Evolutionary conservation across 768 basidiomycete species (phyloP), one percentile per base, ranked within the genome.

Genomic region (Hydnomerulius pinastri): DNA sequence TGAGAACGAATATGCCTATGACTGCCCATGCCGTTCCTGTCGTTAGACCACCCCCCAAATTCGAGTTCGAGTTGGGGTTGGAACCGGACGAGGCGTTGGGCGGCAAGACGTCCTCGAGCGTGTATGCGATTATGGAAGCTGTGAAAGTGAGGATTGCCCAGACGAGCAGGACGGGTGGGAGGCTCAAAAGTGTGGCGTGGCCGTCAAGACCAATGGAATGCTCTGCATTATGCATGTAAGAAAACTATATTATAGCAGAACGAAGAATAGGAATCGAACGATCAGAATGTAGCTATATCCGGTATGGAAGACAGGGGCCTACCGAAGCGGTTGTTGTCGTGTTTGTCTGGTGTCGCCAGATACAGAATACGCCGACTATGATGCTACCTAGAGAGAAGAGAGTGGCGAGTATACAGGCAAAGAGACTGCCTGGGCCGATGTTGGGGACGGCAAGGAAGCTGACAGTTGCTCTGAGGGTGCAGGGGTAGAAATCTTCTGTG

Each of bases 301-400:
- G 13, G 9, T 33, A 6, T 6, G 12, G n/a, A 13, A 33, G 12
- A 4, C n/a, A n/a, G 6, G 13, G 32, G 12, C 73, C 23, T 46
- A 77, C 77, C 25, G 78, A 79, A 45, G 78, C 72, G 5, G 67
- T 64, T 9, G 72, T 72, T 21, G 70, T 66, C 8, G 71, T 71
- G 48, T 78, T 78, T 10, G 73, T 68, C 56, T 80, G 79, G 56
- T 81, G 80, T 47, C 72, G 67, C 80, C 81, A 82, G 17, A 81
- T 77, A 35, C 75, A 78, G 56, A 81, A 82, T 1, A 80, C 78
- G 4, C 79, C 81, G 11, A 77, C 71, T 12, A 79, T 77, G 47
- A 81, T 77, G 53, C 79, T 81, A 5, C 78, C 77, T n/a, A 82
- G 65, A 15, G 80, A 78, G 20, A 73, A 68, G 33, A 81, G 71